A percentile compares a stretch with the other conserved stretches of the same genome.
Evolutionary conservation across 768 basidiomycete genomes (phyloP).

Genomic region (Botryobasidium botryosum): DNA sequence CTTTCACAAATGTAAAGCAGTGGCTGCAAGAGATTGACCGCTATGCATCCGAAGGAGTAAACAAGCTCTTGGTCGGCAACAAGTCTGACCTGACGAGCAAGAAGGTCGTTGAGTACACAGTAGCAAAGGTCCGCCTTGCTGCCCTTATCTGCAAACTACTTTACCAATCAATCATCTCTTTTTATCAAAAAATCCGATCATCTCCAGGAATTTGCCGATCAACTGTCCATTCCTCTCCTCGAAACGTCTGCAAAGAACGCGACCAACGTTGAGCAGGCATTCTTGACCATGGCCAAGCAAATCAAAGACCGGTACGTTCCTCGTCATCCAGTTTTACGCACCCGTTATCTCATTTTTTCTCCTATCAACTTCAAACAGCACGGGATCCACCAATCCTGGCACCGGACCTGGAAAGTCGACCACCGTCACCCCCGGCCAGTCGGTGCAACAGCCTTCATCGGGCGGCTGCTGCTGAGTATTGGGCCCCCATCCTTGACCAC

Average conservation of each 20-base stretch:
- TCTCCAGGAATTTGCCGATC: conserved; percentile 79
- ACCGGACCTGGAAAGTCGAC: conserved; percentile 61
- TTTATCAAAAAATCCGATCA: too few relatives aligned
- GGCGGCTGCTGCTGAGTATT: conserved; percentile 72
- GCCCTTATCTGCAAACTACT: neutral
- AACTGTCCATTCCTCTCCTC: conserved; percentile 83
- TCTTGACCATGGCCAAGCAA: conserved; percentile 96
- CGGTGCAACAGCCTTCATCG: conserved; percentile 55
- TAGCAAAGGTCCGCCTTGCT: conserved; percentile 46
- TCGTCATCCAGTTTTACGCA: neutral
- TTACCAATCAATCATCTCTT: too few relatives aligned
- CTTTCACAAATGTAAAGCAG: conserved; percentile 89
- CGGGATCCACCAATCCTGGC: conserved; percentile 66
- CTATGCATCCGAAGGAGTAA: conserved; percentile 95
- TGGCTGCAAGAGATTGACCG: conserved; percentile 88
- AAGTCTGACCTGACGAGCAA: conserved; percentile 97
- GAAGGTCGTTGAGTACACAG: conserved; percentile 83
- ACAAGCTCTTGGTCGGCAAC: conserved; percentile 96
- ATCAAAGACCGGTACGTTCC: conserved; percentile 67
- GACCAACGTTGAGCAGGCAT: conserved; percentile 97
- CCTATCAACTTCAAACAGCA: conserved; percentile 27
- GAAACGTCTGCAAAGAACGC: conserved; percentile 99
- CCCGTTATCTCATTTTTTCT: neutral
- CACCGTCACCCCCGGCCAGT: conserved; percentile 71
- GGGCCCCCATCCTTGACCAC: too few relatives aligned